phyloP scores from a whole-genome alignment of 2,329 filamentous ascomycete genomes.

The Massarina eburnea region DNA sequence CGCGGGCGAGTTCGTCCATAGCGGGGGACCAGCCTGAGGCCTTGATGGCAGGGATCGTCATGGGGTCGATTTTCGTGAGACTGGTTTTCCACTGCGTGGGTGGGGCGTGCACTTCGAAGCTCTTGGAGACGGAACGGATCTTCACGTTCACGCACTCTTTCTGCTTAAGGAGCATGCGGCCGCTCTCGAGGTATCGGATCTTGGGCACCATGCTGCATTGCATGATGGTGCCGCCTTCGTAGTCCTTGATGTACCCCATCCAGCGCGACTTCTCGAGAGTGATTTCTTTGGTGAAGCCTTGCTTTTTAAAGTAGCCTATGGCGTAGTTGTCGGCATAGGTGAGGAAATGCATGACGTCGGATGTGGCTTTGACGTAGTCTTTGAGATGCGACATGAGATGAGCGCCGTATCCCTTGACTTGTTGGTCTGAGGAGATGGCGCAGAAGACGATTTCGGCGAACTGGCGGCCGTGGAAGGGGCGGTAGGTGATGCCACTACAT shows the following conservation, averaged over 20 bases:
- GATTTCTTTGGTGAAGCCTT: conserved; percentile 98
- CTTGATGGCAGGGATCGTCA: conserved; percentile 83
- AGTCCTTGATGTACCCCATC: conserved; percentile 99
- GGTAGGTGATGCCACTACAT: conserved; percentile 86
- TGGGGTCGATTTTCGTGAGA: conserved; percentile 69
- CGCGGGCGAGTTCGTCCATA: conserved; percentile 95
- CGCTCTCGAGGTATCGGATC: conserved; percentile 89
- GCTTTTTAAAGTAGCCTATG: conserved; percentile 98
- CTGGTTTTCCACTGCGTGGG: conserved; percentile 79
- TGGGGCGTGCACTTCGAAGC: conserved; percentile 81
- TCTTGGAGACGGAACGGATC: conserved; percentile 87
- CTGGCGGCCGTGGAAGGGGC: conserved; percentile 85
- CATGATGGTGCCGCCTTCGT: conserved; percentile 98
- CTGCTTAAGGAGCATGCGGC: conserved; percentile 94
- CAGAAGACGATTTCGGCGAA: conserved; percentile 99
- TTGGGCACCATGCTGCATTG: conserved; percentile 97
- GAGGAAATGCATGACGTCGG: conserved; percentile 96
- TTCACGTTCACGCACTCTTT: conserved; percentile 95
- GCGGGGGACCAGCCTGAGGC: conserved; percentile 93
- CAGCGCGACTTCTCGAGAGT: conserved; percentile 85
- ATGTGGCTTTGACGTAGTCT: conserved; percentile 96
- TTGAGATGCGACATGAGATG: conserved; percentile 98
- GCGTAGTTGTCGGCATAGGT: conserved; percentile 99
- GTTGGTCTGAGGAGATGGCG: conserved; percentile 94
- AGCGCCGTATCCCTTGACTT: conserved; percentile 97